A percentile compares a stretch with the other conserved stretches of the same genome.
Evolutionary conservation across 2,329 filamentous ascomycete genomes (phyloP).

Genomic region (Cladosporium sp.): DNA sequence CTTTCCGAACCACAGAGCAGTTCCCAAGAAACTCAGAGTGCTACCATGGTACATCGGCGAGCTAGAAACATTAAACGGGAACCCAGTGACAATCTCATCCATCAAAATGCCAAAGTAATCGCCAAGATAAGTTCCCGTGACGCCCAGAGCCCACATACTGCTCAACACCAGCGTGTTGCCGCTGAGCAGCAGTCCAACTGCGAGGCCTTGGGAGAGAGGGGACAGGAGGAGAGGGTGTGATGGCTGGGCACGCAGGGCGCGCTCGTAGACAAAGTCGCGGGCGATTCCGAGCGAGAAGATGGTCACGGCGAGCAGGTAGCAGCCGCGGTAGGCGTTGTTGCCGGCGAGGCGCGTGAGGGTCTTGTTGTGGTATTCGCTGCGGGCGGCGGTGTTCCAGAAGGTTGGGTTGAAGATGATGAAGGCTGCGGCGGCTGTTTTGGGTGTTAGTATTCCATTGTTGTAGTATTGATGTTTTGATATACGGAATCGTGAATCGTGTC

Average conservation of each 20-base stretch:
- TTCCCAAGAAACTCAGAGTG: slow-evolving; percentile 86
- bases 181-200: slow-evolving; percentile 64
- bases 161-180: slow-evolving; percentile 84
- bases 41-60: slow-evolving; percentile 97
- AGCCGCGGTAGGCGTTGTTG: slow-evolving; percentile 72
- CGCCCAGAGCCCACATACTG: slow-evolving; percentile 85
- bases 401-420: slow-evolving; percentile 93
- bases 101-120: slow-evolving; percentile 99
- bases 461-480: not conserved
- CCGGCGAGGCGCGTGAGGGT: slow-evolving; percentile 81
- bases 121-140: slow-evolving; percentile 93
- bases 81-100: slow-evolving; percentile 89
- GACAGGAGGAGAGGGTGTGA: slow-evolving; percentile 67
- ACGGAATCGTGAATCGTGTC: no score
- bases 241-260: slow-evolving; percentile 72
- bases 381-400: slow-evolving; percentile 96
- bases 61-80: slow-evolving; percentile 88
- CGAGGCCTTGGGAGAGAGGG: slow-evolving; percentile 57
- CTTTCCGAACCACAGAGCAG: slow-evolving; percentile 78
- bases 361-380: slow-evolving; percentile 87
- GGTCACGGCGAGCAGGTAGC: slow-evolving; percentile 80
- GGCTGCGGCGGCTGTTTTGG: slow-evolving; percentile 32
- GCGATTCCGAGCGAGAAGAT: slow-evolving; percentile 92
- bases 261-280: slow-evolving; percentile 76
- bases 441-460: not conserved